These are phyloP conservation scores for Mycosarcoma maydis DNA, from an alignment of 1,284 basidiomycete species.

Conservation along the genomic window DNA sequence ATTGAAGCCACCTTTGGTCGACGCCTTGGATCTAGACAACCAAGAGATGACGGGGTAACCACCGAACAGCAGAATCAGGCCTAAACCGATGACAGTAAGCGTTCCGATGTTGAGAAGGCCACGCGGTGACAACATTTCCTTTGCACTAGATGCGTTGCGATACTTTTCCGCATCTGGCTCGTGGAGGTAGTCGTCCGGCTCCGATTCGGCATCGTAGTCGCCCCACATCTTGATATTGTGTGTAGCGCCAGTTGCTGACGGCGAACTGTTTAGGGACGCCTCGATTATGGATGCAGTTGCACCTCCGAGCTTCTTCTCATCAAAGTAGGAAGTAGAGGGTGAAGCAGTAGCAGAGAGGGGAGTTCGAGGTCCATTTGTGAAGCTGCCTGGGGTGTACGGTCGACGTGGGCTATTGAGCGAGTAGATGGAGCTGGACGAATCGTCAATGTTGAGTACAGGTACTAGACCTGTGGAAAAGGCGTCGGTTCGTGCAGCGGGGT, in stretches of 20 bases:
- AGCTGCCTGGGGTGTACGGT: constrained; percentile 35
- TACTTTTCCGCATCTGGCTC: constrained; percentile 45
- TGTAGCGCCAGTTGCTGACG: constrained; percentile 7
- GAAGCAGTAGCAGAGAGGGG: constrained; percentile 26
- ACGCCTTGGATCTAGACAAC: constrained; percentile 2
- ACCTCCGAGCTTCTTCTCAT: constrained; percentile 28
- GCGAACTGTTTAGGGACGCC: constrained; percentile 1
- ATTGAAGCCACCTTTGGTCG: constrained; percentile 42
- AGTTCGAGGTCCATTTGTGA: constrained; percentile 25
- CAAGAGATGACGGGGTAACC: constrained; percentile 51
- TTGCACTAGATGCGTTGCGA: not conserved
- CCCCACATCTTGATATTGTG: constrained; percentile 36
- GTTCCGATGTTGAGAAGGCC: constrained; percentile 48
- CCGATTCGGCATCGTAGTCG: constrained; percentile 28
- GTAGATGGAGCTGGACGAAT: constrained; percentile 19
- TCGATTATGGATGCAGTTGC: not conserved
- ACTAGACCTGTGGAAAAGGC: constrained; percentile 30
- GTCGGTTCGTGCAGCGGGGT: constrained; percentile 18
- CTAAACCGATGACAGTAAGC: constrained; percentile 30
- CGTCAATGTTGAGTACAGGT: constrained; percentile 27
- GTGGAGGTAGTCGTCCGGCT: constrained; percentile 35
- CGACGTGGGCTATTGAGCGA: constrained; percentile 15
- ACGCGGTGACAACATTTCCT: constrained; percentile 16
- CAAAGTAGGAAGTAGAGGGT: constrained; percentile 14
- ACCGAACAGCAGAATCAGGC: constrained; percentile 44